phyloP scores from a whole-genome alignment of 2,329 filamentous ascomycete species.

The Aulographum hederae region DNA sequence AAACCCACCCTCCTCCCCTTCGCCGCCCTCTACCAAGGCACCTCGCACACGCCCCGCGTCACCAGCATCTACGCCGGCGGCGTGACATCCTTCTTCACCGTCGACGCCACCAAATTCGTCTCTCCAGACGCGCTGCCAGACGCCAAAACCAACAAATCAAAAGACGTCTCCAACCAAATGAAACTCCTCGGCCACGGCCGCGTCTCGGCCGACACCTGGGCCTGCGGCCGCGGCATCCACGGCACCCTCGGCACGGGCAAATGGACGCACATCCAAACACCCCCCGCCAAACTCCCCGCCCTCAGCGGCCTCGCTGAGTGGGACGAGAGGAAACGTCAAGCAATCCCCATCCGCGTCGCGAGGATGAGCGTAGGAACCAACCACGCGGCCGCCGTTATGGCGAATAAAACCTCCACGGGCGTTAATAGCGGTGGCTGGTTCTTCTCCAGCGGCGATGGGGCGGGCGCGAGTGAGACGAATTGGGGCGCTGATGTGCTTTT shows the following conservation, averaged over 20 bases:
- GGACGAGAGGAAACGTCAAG: conserved; percentile 49
- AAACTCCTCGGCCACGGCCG: conserved; percentile 27
- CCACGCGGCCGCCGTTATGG: conserved; percentile 68
- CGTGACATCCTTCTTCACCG: conserved; percentile 67
- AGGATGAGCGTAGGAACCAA: conserved; percentile 58
- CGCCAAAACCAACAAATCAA: not conserved
- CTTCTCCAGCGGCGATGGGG: too few species aligned
- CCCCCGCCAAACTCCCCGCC: conserved; percentile 62
- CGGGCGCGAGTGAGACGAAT: conserved; percentile 53
- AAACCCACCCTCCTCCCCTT: conserved; percentile 53
- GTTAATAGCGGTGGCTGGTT: conserved; percentile 26
- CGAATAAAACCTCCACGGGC: conserved; percentile 54
- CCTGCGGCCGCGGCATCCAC: conserved; percentile 70
- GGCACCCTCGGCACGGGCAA: conserved; percentile 69
- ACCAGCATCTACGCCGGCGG: conserved; percentile 75
- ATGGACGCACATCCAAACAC: conserved; percentile 73
- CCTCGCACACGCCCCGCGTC: conserved; percentile 41
- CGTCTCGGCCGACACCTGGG: conserved; percentile 63
- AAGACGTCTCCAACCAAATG: conserved; percentile 1
- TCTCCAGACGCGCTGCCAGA: conserved; percentile 23
- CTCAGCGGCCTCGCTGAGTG: conserved; percentile 77
- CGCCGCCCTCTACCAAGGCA: conserved; percentile 52
- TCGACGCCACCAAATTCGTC: conserved; percentile 52
- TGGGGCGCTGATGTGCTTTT: conserved; percentile 80
- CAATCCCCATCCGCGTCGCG: conserved; percentile 62